Evolutionary conservation across 73 alveolate genomes (phyloP).

Genomic region (Paramecium octaurelia): DNA sequence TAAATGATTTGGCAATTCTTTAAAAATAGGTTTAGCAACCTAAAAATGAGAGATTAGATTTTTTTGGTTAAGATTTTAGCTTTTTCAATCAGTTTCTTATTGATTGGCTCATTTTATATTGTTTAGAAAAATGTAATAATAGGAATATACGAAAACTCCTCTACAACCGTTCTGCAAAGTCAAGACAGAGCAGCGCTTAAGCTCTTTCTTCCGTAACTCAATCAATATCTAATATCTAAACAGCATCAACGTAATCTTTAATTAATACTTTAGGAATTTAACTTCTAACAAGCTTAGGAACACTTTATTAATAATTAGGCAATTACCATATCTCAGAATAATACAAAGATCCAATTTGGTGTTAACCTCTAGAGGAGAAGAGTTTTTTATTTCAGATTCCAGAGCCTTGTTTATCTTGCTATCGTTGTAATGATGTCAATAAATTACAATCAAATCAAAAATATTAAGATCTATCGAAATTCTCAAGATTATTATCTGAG

Average conservation of each 20-base stretch:
- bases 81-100: neutral
- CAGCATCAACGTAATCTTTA: neutral
- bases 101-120: neutral
- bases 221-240: neutral
- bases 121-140: neutral
- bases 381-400: neutral
- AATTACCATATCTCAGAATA: neutral
- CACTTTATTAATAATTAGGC: neutral
- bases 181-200: neutral
- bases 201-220: neutral
- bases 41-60: slow-evolving; percentile 4
- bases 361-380: neutral
- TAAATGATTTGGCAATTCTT: neutral
- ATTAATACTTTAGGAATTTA: neutral
- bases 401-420: neutral
- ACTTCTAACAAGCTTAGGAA: neutral
- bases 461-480: neutral
- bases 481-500: neutral
- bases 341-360: neutral
- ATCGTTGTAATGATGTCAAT: neutral
- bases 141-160: neutral
- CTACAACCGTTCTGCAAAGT: neutral
- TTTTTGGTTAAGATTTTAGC: neutral
- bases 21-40: neutral
- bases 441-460: neutral